Percentiles rank a stretch among this genome's conserved stretches.
These are phyloP conservation scores for Heterobasidion parviporum DNA, from an alignment of 1,284 basidiomycete species.

Conservation along the genomic window DNA sequence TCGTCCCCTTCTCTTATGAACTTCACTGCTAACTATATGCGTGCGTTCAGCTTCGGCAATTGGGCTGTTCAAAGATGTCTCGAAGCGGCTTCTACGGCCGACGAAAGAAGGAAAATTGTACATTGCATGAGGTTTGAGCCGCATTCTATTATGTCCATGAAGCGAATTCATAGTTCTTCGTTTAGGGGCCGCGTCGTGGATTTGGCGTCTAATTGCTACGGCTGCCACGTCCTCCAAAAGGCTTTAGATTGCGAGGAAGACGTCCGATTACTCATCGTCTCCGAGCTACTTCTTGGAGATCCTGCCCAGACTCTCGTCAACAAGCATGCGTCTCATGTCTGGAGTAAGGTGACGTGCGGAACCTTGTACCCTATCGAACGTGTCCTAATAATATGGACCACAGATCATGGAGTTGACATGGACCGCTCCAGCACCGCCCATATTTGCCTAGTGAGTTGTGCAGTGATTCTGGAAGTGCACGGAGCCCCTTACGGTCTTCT, in stretches of 20 bases:
- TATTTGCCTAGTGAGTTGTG: constrained; percentile 65
- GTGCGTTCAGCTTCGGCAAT: constrained; percentile 60
- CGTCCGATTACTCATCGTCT: constrained; percentile 69
- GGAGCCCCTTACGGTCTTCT: constrained; percentile 5
- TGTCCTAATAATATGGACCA: neutral
- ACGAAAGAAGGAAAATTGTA: constrained; percentile 73
- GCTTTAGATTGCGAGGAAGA: constrained; percentile 85
- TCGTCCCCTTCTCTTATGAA: neutral
- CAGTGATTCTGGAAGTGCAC: constrained; percentile 1
- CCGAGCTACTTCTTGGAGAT: constrained; percentile 70
- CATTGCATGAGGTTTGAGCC: constrained; percentile 64
- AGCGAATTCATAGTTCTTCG: neutral
- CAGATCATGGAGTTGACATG: constrained; percentile 80
- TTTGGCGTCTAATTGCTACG: constrained; percentile 78
- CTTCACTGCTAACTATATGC: neutral
- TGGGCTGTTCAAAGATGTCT: constrained; percentile 82
- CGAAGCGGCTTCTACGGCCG: constrained; percentile 60
- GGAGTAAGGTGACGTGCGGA: constrained; percentile 67
- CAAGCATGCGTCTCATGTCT: constrained; percentile 81
- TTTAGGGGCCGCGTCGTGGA: constrained; percentile 71
- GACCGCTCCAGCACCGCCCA: constrained; percentile 75
- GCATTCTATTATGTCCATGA: neutral
- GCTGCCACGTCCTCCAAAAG: constrained; percentile 79
- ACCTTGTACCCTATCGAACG: neutral
- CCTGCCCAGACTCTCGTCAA: constrained; percentile 77